Percentiles rank a stretch among this genome's conserved stretches.
Evolutionary conservation across 164 flowering plant genomes (phyloP).

Genomic region (grape (Vitis vinifera)): DNA sequence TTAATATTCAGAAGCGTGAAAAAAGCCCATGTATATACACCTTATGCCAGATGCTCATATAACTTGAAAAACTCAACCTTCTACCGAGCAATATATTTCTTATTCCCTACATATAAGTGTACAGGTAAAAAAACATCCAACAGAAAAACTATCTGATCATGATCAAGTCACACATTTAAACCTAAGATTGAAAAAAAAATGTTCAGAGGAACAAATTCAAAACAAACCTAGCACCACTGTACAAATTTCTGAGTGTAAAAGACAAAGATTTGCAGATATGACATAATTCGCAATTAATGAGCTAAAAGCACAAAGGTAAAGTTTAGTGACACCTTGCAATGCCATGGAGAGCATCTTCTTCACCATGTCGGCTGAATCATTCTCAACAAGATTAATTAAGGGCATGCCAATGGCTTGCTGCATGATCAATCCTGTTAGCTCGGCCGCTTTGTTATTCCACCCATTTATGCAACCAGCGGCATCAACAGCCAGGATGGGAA

Average conservation of each 20-base stretch:
- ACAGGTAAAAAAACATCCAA: background rate
- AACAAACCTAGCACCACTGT: background rate
- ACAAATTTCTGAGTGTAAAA: background rate
- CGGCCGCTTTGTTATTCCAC: constrained; percentile 75
- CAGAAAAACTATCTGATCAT: background rate
- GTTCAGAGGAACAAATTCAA: background rate
- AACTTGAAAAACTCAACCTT: background rate
- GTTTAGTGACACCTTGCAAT: constrained; percentile 51
- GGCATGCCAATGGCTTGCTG: constrained; percentile 63
- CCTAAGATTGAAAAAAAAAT: background rate
- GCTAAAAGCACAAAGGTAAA: background rate
- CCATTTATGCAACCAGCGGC: constrained; percentile 57
- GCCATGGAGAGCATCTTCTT: constrained; percentile 51
- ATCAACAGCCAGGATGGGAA: constrained; percentile 80
- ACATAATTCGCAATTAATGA: background rate
- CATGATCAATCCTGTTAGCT: constrained; percentile 58
- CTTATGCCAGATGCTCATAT: background rate
- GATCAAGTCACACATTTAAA: background rate
- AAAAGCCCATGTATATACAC: background rate
- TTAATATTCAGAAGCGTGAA: background rate
- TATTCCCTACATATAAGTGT: too few species aligned
- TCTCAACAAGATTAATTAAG: constrained; percentile 45
- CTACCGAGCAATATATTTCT: background rate
- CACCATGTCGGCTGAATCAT: constrained; percentile 51
- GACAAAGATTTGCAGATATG: background rate